phyloP scores from a whole-genome alignment of 129 eudicot genomes.

The Silybum marianum region DNA sequence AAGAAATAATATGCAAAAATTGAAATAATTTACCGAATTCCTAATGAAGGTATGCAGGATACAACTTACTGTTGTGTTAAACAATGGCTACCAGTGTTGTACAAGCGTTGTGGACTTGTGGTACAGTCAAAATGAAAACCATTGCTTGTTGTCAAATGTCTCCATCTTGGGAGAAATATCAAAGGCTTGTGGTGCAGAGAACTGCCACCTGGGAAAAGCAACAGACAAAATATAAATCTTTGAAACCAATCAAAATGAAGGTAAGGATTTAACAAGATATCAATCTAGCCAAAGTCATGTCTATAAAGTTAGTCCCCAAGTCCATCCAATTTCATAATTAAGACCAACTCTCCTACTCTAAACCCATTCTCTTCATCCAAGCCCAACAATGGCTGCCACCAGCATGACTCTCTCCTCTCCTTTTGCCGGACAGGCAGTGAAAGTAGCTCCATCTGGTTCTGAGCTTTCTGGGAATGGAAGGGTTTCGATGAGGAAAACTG shows the following conservation, averaged over 20 bases:
- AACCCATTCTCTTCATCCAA: neutral
- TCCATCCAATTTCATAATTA: neutral
- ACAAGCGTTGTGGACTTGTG: neutral
- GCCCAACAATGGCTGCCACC: constrained; percentile 9
- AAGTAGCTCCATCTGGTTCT: neutral
- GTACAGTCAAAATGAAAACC: neutral
- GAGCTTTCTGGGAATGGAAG: neutral
- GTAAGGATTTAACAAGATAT: neutral
- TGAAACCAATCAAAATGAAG: neutral
- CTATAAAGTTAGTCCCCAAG: neutral
- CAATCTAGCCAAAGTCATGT: neutral
- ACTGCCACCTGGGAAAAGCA: neutral
- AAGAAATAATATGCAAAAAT: neutral
- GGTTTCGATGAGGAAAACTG: neutral
- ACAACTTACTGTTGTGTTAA: neutral
- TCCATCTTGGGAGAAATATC: neutral
- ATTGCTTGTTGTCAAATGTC: neutral
- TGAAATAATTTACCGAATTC: neutral
- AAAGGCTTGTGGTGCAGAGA: constrained; percentile 2
- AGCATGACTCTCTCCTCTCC: constrained; percentile 12
- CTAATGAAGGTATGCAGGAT: neutral
- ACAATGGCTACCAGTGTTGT: neutral
- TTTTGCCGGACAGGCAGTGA: constrained; percentile 3
- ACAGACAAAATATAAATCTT: neutral
- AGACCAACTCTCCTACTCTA: neutral